Evolutionary conservation across 768 basidiomycete genomes (phyloP).

Genomic region (Tulasnella sp.): DNA sequence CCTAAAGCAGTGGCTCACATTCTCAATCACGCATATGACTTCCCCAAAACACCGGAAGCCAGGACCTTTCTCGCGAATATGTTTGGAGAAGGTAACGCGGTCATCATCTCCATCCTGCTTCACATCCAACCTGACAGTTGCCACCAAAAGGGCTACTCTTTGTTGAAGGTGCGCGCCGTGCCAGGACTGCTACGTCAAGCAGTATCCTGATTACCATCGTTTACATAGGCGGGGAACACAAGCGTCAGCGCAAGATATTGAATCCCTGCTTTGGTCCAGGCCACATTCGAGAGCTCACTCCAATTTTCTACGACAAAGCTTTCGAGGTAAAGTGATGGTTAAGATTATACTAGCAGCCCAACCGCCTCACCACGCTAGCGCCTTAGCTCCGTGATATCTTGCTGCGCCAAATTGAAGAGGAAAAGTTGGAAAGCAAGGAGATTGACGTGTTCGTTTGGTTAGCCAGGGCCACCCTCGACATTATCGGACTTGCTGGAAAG

Average conservation of each 20-base stretch:
- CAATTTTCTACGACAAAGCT: slow-evolving; percentile 61
- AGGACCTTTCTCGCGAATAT: not conserved
- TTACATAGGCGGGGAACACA: not conserved
- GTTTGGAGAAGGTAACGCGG: slow-evolving; percentile 19
- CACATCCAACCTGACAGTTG: not conserved
- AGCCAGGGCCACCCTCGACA: slow-evolving; percentile 38
- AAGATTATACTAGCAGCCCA: slow-evolving; percentile 57
- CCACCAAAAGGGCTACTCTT: slow-evolving; percentile 10
- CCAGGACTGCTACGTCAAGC: too few relatives aligned
- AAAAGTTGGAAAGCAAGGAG: not conserved
- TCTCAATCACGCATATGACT: slow-evolving; percentile 27
- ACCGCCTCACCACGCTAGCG: slow-evolving; percentile 51
- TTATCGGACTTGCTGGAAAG: slow-evolving; percentile 40
- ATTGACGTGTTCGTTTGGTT: slow-evolving; percentile 27
- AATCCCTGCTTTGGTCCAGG: slow-evolving; percentile 68
- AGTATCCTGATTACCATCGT: not conserved
- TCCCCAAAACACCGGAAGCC: slow-evolving; percentile 11
- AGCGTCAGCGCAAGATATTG: slow-evolving; percentile 39
- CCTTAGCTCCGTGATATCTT: slow-evolving; percentile 41
- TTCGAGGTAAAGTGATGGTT: slow-evolving; percentile 59
- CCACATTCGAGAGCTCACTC: slow-evolving; percentile 61
- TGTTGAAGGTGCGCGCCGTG: slow-evolving; percentile 3
- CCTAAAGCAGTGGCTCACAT: slow-evolving; percentile 30
- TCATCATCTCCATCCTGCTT: not conserved
- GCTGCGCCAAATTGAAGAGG: not conserved